Evolutionary conservation across 192 early-diverging fungal species (phyloP).

Genomic region (Coemansia sp.): DNA sequence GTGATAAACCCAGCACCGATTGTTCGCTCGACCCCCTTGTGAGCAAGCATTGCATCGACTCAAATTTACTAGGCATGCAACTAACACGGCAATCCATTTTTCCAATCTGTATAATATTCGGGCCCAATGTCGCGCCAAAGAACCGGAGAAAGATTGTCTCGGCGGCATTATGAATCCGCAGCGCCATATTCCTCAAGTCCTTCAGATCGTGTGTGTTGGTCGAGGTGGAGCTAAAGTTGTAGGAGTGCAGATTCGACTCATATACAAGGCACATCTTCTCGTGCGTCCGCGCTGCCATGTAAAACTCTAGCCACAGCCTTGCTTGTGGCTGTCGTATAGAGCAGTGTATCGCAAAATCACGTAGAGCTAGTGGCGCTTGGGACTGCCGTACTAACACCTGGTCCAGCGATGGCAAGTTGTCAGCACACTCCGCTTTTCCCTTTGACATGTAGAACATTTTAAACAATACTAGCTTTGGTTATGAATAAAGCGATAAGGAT

Average conservation of each 20-base stretch:
- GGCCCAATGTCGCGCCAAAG: conserved; percentile 49
- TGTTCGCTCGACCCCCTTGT: conserved; percentile 20
- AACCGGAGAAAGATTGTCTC: conserved; percentile 50
- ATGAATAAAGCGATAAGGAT: not conserved
- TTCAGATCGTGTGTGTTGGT: conserved; percentile 19
- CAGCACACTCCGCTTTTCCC: conserved; percentile 17
- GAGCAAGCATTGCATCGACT: conserved; percentile 13
- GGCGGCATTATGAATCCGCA: conserved; percentile 52
- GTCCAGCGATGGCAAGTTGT: conserved; percentile 54
- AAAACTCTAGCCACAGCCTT: conserved; percentile 56
- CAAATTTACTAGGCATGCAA: conserved; percentile 5
- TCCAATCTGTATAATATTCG: conserved; percentile 23
- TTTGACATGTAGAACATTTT: not conserved
- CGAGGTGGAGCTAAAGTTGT: conserved; percentile 28
- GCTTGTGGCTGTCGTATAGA: conserved; percentile 55
- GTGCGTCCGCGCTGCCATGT: conserved; percentile 54
- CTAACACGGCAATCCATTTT: conserved; percentile 20
- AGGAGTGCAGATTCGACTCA: conserved; percentile 42
- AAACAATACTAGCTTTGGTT: not conserved
- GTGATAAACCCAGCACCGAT: conserved; percentile 14
- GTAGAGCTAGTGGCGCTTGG: conserved; percentile 46
- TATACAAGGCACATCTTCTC: conserved; percentile 56
- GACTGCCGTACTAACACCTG: conserved; percentile 51
- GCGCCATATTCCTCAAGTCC: conserved; percentile 32
- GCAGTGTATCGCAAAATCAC: conserved; percentile 55